Evolutionary conservation across 1,284 basidiomycete genomes (phyloP), one percentile per base, ranked within the genome.

Genomic region (Uromyces viciae-fabae): DNA sequence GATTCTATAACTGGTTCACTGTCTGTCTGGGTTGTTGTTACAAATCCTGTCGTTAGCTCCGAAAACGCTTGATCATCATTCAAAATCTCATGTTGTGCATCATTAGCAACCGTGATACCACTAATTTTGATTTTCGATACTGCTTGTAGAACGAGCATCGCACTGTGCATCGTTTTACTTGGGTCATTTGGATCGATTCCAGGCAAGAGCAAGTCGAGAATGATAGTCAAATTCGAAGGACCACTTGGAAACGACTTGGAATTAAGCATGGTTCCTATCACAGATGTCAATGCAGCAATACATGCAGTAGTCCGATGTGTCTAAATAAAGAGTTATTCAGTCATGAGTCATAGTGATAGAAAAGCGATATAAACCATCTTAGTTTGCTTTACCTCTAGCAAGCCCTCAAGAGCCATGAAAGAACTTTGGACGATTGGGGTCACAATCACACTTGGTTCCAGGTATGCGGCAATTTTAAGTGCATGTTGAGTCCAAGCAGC

Each of bases 141-240:
- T 22, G 82, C 84, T 85, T 84, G 83, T 17, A 85, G 81, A 81
- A 85, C 82, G 36, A 85, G 85, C 83, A 84, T 84, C 40, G 83
- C 83, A 14, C 84, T 85, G 25, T 83, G 82, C 82, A 94, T 88
- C 1, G 95, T 98, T 89, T 98, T 98, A 83, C 90, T 89, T 0
- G 95, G 94, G 83, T 98, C 95, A 86, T 98, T 98, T 90, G 96
- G 86, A 86, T 96, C 94, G 82, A 97, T 94, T 5, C 94, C 94
- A 19, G 96, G 95, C 56, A 98, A 88, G 82, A 92, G 94, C 46
- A 98, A 88, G 83, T 97, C 94, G 79, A 99, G 89, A 28, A 99
- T 89, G 28, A 95, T 94, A 1, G 95, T 88, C 43, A 98, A 88
- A 85, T 94, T 92, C 85, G 93, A 95, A 86, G 94, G 93, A 0